A percentile compares a stretch with the other conserved stretches of the same genome.
Conservation (phyloP, 345 rosid species). For the Nephelium lappaceum region DNA sequence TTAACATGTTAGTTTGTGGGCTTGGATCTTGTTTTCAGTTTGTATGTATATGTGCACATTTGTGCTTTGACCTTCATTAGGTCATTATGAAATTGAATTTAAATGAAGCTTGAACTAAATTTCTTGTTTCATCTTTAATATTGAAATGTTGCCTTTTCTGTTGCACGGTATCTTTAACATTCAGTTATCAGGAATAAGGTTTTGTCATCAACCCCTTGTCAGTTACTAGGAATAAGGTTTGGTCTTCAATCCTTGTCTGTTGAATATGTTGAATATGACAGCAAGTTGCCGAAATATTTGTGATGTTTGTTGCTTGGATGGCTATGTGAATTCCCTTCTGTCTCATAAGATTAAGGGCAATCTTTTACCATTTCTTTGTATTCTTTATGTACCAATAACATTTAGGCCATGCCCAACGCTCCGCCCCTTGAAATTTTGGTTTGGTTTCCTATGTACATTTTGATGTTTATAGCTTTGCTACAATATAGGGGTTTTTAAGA, state of each 20-base stretch:
- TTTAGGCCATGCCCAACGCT: not conserved
- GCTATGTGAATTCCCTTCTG: not conserved
- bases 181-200: too few relatives aligned
- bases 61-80: not conserved
- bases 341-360: too few relatives aligned
- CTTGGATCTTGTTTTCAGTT: conserved; percentile 5
- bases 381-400: not conserved
- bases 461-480: too few relatives aligned
- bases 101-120: not conserved
- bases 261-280: too few relatives aligned
- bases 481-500: too few relatives aligned
- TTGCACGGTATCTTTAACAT: too few relatives aligned
- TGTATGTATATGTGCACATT: not conserved
- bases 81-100: not conserved
- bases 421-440: not conserved
- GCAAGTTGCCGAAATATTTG: too few relatives aligned
- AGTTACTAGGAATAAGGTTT: too few relatives aligned
- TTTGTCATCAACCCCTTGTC: too few relatives aligned
- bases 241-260: too few relatives aligned
- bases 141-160: not conserved
- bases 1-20: conserved; percentile 6
- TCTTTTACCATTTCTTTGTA: not conserved
- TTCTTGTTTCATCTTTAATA: not conserved
- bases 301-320: too few relatives aligned
- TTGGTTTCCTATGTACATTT: not conserved